phyloP scores from a whole-genome alignment of 1,284 basidiomycete species.

The Coniophora puteana region DNA sequence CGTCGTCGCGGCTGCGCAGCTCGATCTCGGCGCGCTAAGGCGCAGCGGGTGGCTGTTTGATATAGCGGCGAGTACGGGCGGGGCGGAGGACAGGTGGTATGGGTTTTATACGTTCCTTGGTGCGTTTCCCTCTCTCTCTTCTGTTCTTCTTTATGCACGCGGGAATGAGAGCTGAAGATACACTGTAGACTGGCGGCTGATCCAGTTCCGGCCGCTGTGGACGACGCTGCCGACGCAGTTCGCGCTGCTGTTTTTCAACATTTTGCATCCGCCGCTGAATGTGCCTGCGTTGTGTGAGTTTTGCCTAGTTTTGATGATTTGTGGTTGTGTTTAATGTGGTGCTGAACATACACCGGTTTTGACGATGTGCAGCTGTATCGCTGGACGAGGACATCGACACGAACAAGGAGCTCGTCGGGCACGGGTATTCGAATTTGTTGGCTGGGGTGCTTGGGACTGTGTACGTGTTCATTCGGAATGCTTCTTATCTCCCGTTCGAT shows the following conservation, averaged over 20 bases:
- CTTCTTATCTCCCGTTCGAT: background rate
- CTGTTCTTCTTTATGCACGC: conserved; percentile 1
- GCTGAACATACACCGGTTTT: conserved; percentile 1
- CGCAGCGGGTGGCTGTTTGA: conserved; percentile 88
- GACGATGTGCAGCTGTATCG: conserved; percentile 66
- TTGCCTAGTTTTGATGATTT: background rate
- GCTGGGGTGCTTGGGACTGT: conserved; percentile 83
- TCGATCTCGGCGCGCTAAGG: conserved; percentile 64
- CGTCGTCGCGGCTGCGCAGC: conserved; percentile 60
- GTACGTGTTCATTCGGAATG: no score
- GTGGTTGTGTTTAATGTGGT: background rate
- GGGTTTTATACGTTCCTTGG: conserved; percentile 77
- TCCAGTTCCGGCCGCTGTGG: conserved; percentile 67
- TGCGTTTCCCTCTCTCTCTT: conserved; percentile 34
- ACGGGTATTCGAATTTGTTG: conserved; percentile 88
- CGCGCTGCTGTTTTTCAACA: conserved; percentile 86
- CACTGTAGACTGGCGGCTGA: conserved; percentile 32
- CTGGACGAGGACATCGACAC: conserved; percentile 90
- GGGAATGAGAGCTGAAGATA: conserved; percentile 1
- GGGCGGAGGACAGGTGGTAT: conserved; percentile 70
- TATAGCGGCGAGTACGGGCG: conserved; percentile 41
- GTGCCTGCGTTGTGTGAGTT: conserved; percentile 82
- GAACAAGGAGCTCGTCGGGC: conserved; percentile 89
- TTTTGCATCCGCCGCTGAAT: conserved; percentile 92
- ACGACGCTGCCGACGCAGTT: conserved; percentile 79